Evolutionary conservation across 148 eudicot species (phyloP).

Genomic region (Beta vulgaris): DNA sequence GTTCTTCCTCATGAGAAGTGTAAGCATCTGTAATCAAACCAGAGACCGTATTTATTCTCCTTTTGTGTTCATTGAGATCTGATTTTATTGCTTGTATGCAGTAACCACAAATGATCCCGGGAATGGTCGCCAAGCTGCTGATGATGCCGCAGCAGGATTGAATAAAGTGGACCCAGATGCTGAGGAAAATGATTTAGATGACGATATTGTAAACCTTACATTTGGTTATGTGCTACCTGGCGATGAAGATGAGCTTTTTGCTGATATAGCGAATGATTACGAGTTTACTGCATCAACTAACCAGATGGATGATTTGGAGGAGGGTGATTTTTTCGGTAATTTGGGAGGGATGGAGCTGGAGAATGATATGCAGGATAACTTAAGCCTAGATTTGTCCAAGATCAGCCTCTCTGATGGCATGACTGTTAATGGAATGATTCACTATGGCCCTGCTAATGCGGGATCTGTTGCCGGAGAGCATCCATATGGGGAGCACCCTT

Average conservation of each 20-base stretch:
- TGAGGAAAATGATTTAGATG: constrained; percentile 45
- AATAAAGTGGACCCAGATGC: constrained; percentile 37
- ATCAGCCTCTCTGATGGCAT: constrained; percentile 59
- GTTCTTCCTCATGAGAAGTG: constrained; percentile 73
- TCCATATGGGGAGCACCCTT: constrained; percentile 87
- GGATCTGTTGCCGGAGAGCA: constrained; percentile 83
- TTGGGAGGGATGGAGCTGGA: constrained; percentile 92
- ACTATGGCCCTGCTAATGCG: constrained; percentile 42
- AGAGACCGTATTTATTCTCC: not conserved
- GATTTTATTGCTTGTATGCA: constrained; percentile 31
- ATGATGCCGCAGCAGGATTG: constrained; percentile 43
- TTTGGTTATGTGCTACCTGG: constrained; percentile 70
- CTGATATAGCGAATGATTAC: constrained; percentile 69
- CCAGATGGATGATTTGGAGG: constrained; percentile 67
- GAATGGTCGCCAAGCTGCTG: constrained; percentile 42
- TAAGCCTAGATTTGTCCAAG: constrained; percentile 46
- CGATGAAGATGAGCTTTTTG: constrained; percentile 87
- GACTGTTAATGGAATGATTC: constrained; percentile 48
- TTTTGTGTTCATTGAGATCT: constrained; percentile 12
- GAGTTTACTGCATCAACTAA: constrained; percentile 43
- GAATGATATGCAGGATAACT: constrained; percentile 48
- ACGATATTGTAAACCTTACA: constrained; percentile 36
- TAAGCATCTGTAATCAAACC: constrained; percentile 29
- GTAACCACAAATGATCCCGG: constrained; percentile 43
- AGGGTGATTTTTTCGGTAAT: constrained; percentile 75